Base-by-base conservation (phyloP, 768 basidiomycete genomes). In the Gelatoporia subvermispora region DNA sequence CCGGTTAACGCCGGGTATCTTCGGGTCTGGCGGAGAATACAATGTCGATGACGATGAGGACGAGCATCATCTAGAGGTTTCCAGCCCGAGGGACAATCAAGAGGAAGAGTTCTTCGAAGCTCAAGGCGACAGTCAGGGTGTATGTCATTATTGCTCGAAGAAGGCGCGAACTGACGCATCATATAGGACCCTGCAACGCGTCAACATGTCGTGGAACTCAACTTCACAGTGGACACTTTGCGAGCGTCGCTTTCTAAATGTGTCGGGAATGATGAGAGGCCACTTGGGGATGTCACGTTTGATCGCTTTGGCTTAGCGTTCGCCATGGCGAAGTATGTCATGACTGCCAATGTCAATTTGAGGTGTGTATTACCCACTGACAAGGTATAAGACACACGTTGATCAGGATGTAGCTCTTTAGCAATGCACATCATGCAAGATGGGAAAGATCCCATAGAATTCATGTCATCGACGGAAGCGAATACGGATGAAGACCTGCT, bases 171-270 rank as follows among this genome's bases (percentile, higher is more conserved):
- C 34, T 36, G 39, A 38, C 36, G 15, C 21, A 25, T 24, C 24
- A 24, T 31, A 70, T 65, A 67, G 68, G 52, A 49, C 40, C 72
- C 69, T 20, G 72, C 72, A 41, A 51, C 76, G 28, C 73, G 66
- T 36, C 88, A 84, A 57, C 78, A 77, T 50, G 74, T 81, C 1
- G 90, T 98, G 53, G 88, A 96, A 64, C 70, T 98, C 51, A 74
- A 85, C 48, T 98, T 99, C 70, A 73, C 82, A 25, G 96, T 98
- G 34, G 88, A 92, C 45, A 78, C 79, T 43, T 73, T 99, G 11
- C 76, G 87, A 41, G 90, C 85, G 0, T 80, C 85, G 2, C 70
- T 99, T 35, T 91, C 79, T 56, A 91, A 86, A 56, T 82, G 85
- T 2, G 71, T 69, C 24, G 50, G 68, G 4, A 75, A 85, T 35